Conservation (phyloP, 1,284 basidiomycete species). For the Ceratobasidium sp. region DNA sequence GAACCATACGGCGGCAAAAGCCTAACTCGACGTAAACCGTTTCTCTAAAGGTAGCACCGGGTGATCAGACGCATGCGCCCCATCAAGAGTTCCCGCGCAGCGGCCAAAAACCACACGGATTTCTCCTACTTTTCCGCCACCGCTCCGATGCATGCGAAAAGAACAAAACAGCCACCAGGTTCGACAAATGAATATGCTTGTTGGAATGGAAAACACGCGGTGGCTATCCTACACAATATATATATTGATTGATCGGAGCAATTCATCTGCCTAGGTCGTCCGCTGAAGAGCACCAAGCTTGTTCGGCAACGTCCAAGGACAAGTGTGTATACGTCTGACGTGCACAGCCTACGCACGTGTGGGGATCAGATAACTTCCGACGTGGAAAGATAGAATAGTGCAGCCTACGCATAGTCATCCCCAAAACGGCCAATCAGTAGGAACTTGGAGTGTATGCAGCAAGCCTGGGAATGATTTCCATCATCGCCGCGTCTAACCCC, state of each 20-base stretch:
- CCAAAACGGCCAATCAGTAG: background rate
- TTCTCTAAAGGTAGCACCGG: too few species aligned
- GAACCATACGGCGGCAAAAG: too few species aligned
- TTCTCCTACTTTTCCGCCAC: background rate
- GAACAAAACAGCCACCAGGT: background rate
- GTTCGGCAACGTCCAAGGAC: background rate
- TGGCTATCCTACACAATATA: too few species aligned
- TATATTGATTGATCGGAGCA: background rate
- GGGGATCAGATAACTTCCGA: background rate
- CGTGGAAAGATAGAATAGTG: too few species aligned
- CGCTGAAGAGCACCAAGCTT: background rate
- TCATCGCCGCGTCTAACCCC: background rate
- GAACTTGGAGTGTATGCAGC: background rate
- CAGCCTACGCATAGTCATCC: conserved; percentile 1
- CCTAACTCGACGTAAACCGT: too few species aligned
- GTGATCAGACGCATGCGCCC: too few species aligned
- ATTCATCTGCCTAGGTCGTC: background rate
- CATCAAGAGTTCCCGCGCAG: too few species aligned
- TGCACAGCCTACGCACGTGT: background rate
- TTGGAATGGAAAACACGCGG: background rate
- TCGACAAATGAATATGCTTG: conserved; percentile 7
- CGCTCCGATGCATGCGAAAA: background rate
- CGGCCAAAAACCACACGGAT: too few species aligned
- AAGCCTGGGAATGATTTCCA: background rate
- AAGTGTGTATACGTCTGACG: background rate